A percentile compares a stretch with the other conserved stretches of the same genome.
These are phyloP conservation scores for Ulota crispa DNA, from an alignment of 225 moss, liverwort and hornwort species.

Conservation along the genomic window DNA sequence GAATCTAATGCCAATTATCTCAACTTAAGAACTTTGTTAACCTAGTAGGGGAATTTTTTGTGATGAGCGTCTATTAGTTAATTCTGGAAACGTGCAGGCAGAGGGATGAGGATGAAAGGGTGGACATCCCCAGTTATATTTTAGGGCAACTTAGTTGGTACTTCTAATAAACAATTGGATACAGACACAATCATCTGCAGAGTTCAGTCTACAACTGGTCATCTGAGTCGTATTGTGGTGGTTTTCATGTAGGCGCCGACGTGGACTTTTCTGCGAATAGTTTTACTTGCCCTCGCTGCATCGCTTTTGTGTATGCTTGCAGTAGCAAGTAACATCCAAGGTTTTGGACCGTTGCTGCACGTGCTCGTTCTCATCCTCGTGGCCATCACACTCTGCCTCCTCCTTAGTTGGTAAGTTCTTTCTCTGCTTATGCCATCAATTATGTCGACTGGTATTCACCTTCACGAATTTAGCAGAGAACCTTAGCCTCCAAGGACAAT, in stretches of 20 bases:
- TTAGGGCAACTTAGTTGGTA: background rate
- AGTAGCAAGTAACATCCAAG: conserved; percentile 61
- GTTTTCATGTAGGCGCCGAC: conserved; percentile 62
- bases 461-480: conserved; percentile 2
- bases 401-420: conserved; percentile 64
- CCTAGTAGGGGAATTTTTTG: background rate
- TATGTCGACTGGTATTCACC: background rate
- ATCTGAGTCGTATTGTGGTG: background rate
- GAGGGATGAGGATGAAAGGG: background rate
- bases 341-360: conserved; percentile 54
- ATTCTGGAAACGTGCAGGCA: background rate
- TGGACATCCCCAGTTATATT: background rate
- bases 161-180: background rate
- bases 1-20: background rate
- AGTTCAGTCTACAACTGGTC: conserved; percentile 6
- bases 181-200: background rate
- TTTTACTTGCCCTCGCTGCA: conserved; percentile 63
- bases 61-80: background rate
- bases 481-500: background rate
- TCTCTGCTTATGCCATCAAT: background rate
- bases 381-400: conserved; percentile 60
- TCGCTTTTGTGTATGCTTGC: conserved; percentile 73
- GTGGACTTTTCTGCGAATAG: conserved; percentile 65
- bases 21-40: background rate
- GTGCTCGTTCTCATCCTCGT: conserved; percentile 69